A percentile compares a stretch with the other conserved stretches of the same genome.
Conservation (phyloP, 345 rosid species). For the Syzygium oleosum region DNA sequence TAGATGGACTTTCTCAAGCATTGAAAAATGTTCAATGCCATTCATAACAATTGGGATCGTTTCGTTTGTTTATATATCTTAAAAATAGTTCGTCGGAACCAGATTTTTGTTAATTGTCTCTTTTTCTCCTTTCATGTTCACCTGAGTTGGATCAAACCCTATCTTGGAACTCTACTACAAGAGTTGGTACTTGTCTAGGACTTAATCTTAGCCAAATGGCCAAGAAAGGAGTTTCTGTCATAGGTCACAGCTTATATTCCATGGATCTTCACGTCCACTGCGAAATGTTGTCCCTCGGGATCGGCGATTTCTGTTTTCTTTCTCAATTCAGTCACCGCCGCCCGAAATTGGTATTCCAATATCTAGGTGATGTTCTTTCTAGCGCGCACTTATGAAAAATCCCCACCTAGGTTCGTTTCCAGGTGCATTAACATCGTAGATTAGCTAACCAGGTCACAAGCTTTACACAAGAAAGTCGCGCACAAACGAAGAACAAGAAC, state of each 20-base stretch:
- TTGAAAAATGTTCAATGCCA: neutral
- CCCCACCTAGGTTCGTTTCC: neutral
- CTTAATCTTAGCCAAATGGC: neutral
- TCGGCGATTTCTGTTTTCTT: neutral
- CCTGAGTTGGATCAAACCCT: neutral
- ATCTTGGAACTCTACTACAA: neutral
- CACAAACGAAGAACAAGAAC: neutral
- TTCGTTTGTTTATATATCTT: neutral
- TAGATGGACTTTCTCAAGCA: neutral
- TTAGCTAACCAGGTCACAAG: neutral
- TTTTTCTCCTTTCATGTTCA: neutral
- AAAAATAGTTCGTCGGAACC: neutral
- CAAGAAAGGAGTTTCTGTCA: neutral
- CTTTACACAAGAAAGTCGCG: neutral
- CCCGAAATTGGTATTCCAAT: neutral
- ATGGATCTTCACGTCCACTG: neutral
- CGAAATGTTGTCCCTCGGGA: neutral
- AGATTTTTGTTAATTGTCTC: neutral
- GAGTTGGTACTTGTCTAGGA: neutral
- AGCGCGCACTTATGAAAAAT: neutral
- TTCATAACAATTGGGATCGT: neutral
- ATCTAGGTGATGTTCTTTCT: neutral
- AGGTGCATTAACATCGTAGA: neutral
- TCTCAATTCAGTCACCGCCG: neutral
- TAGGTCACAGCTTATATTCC: neutral